Percentiles rank a stretch among this genome's conserved stretches.
Conservation (phyloP, 805 yeast species). For the Pichia ethanolica region DNA sequence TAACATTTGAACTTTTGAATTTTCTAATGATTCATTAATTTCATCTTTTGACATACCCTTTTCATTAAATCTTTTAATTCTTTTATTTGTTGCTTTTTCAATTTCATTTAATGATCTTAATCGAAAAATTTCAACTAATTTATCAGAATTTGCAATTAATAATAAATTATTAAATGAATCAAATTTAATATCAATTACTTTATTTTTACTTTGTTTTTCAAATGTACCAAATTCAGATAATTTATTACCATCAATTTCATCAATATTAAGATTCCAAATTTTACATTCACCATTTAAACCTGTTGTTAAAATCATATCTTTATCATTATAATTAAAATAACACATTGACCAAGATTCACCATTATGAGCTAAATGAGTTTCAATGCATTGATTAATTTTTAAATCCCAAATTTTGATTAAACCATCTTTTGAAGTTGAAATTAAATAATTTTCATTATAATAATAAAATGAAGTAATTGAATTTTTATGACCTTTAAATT, state of each 20-base stretch:
- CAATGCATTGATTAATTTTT: slow-evolving; percentile 81
- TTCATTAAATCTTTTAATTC: slow-evolving; percentile 71
- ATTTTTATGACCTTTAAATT: slow-evolving; percentile 83
- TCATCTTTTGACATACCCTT: slow-evolving; percentile 61
- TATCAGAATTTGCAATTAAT: slow-evolving; percentile 71
- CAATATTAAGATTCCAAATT: slow-evolving; percentile 69
- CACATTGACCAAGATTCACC: slow-evolving; percentile 89
- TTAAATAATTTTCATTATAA: slow-evolving; percentile 51
- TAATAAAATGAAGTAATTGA: slow-evolving; percentile 72
- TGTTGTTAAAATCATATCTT: slow-evolving; percentile 51
- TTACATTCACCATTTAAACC: slow-evolving; percentile 79
- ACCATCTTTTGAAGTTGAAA: slow-evolving; percentile 84
- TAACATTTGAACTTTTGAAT: slow-evolving; percentile 44
- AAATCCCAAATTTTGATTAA: slow-evolving; percentile 90
- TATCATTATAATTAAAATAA: slow-evolving; percentile 32
- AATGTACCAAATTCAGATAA: slow-evolving; percentile 53
- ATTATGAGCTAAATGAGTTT: slow-evolving; percentile 88
- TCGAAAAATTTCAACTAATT: slow-evolving; percentile 73
- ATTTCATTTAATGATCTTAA: slow-evolving; percentile 71
- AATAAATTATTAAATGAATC: slow-evolving; percentile 42
- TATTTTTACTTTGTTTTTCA: slow-evolving; percentile 69
- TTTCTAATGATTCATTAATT: slow-evolving; percentile 40
- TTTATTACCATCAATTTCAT: slow-evolving; percentile 32
- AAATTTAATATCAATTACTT: slow-evolving; percentile 58
- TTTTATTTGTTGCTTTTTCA: slow-evolving; percentile 63